Conservation (phyloP, 805 yeast species). For the Diddensiella santjacobensis region DNA sequence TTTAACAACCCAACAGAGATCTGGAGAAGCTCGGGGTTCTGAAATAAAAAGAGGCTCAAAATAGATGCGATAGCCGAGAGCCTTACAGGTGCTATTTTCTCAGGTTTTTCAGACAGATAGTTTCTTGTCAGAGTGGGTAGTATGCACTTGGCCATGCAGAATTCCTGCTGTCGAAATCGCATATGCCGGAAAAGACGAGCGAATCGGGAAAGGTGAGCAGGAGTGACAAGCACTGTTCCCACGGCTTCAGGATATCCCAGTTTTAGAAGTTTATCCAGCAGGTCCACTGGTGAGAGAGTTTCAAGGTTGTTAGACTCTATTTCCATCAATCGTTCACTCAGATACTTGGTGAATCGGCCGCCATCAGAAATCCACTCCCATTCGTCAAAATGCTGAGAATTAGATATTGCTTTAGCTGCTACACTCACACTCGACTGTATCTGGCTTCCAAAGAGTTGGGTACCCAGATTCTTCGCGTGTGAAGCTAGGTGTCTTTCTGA, state of each 20-base stretch:
- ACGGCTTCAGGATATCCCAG: slow-evolving; percentile 25
- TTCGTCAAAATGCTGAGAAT: neutral
- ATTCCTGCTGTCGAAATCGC: slow-evolving; percentile 17
- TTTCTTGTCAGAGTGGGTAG: slow-evolving; percentile 9
- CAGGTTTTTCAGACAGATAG: neutral
- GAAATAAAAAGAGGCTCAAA: slow-evolving; percentile 13
- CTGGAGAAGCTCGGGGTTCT: neutral
- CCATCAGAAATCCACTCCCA: slow-evolving; percentile 23
- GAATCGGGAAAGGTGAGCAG: slow-evolving; percentile 6
- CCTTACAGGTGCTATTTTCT: neutral
- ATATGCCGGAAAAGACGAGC: slow-evolving; percentile 4
- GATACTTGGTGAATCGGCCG: slow-evolving; percentile 21
- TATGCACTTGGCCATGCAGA: slow-evolving; percentile 9
- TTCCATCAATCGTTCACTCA: slow-evolving; percentile 19
- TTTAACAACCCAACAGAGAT: slow-evolving; percentile 6
- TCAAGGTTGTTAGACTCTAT: neutral
- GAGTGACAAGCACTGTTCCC: slow-evolving; percentile 11
- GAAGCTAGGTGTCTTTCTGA: too few species aligned
- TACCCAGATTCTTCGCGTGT: slow-evolving; percentile 1
- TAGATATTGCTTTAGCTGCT: neutral
- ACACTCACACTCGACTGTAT: slow-evolving; percentile 3
- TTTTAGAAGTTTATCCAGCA: slow-evolving; percentile 24
- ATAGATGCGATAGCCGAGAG: slow-evolving; percentile 20
- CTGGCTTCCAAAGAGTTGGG: slow-evolving; percentile 12
- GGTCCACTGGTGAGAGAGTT: slow-evolving; percentile 3